Conservation (phyloP, 2,329 filamentous ascomycete genomes). For the Aspergillus phoenicis region DNA sequence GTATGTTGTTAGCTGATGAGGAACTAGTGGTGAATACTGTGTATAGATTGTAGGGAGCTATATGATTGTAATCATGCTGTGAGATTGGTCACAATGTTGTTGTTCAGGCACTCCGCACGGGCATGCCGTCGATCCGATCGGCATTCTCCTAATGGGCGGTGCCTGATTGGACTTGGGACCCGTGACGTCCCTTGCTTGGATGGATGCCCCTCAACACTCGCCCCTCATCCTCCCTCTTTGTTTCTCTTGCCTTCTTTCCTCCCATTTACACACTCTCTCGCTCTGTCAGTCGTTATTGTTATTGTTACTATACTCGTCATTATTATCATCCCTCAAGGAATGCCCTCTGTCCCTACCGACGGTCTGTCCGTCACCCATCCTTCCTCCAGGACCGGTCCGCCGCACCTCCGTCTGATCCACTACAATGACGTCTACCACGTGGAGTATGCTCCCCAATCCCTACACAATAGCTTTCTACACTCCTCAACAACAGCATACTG, state of each 20-base stretch:
- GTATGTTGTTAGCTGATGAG: background rate
- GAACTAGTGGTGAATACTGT: too few species aligned
- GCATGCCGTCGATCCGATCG: background rate
- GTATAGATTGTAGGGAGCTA: too few species aligned
- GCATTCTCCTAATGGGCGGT: background rate
- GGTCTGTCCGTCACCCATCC: constrained; percentile 47
- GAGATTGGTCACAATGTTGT: background rate
- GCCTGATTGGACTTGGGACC: constrained; percentile 7
- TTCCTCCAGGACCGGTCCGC: constrained; percentile 51
- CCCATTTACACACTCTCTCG: background rate
- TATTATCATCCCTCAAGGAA: constrained; percentile 14
- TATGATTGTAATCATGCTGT: too few species aligned
- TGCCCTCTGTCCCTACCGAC: constrained; percentile 34
- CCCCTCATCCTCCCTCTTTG: background rate
- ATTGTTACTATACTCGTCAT: background rate
- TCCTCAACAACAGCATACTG: background rate
- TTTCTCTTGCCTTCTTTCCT: constrained; percentile 1
- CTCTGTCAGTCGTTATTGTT: background rate
- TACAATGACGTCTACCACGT: constrained; percentile 96
- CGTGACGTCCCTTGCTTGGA: background rate
- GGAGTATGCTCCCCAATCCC: constrained; percentile 51
- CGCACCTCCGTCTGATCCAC: constrained; percentile 80
- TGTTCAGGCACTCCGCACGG: background rate
- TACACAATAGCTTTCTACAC: background rate
- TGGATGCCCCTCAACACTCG: constrained; percentile 5